Conservation (phyloP, 768 basidiomycete genomes). For the Wakefieldia striispora region DNA sequence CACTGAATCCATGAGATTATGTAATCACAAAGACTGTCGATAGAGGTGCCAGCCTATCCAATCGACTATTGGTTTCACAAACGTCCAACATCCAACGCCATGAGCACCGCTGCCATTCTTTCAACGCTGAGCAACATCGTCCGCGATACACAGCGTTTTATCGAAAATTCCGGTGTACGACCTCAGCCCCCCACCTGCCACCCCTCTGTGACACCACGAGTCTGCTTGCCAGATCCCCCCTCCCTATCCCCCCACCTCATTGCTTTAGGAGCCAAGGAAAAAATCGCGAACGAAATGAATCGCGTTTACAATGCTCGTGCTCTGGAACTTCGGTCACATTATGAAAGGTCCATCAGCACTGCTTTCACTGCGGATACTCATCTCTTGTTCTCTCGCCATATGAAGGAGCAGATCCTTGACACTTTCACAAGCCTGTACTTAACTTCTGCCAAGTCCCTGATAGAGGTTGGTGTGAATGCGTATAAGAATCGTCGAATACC, state of each 20-base stretch:
- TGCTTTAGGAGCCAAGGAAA: not conserved
- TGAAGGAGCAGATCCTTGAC: not conserved
- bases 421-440: not conserved
- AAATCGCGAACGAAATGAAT: not conserved
- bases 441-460: not conserved
- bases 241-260: not conserved
- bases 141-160: too few relatives aligned
- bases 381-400: not conserved
- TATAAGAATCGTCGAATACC: too few relatives aligned
- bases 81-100: too few relatives aligned
- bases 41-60: too few relatives aligned
- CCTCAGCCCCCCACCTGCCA: too few relatives aligned
- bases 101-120: too few relatives aligned
- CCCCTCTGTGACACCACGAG: not conserved
- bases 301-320: conserved; percentile 3
- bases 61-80: too few relatives aligned
- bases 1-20: too few relatives aligned
- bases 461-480: not conserved
- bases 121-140: too few relatives aligned
- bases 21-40: too few relatives aligned
- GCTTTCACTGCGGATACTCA: not conserved
- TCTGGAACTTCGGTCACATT: conserved; percentile 1
- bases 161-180: too few relatives aligned
- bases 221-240: conserved; percentile 6
- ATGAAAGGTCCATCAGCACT: too few relatives aligned